Evolutionary conservation across 176 grass and related monocot species (phyloP).

Genomic region (Carex kokanica): DNA sequence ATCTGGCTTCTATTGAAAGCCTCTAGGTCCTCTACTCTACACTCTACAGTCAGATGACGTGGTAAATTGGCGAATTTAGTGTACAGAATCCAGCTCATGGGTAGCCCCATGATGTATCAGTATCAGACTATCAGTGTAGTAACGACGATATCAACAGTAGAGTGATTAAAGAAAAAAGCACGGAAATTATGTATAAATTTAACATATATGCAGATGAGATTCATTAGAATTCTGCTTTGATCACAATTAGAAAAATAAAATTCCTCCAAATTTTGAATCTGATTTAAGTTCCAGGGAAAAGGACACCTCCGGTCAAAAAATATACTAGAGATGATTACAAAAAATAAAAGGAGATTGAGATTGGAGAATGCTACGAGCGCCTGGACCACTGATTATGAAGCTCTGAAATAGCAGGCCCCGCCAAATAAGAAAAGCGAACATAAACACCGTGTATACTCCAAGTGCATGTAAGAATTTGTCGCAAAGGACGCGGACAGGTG

Average conservation of each 20-base stretch:
- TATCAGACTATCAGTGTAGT: background rate
- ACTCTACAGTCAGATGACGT: background rate
- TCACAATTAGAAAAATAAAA: background rate
- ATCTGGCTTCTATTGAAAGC: background rate
- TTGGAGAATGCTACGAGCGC: background rate
- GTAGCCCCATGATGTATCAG: background rate
- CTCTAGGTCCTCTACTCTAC: background rate
- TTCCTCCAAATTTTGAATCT: background rate
- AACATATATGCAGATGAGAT: too few relatives aligned
- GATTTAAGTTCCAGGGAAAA: background rate
- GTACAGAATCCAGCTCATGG: conserved; percentile 2
- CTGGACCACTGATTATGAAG: background rate
- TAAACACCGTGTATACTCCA: background rate
- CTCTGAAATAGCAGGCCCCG: background rate
- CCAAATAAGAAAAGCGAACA: background rate
- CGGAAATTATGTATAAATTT: too few relatives aligned
- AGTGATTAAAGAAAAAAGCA: background rate
- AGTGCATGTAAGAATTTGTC: background rate
- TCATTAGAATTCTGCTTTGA: background rate
- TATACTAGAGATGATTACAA: background rate
- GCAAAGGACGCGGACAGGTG: conserved; percentile 12
- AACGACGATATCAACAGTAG: background rate
- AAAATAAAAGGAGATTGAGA: background rate
- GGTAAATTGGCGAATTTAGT: background rate
- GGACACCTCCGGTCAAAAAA: background rate